A percentile compares a stretch with the other conserved stretches of the same genome.
These are phyloP conservation scores for Adiantum capillusveneris DNA, from an alignment of 75 land plant species.

Conservation along the genomic window DNA sequence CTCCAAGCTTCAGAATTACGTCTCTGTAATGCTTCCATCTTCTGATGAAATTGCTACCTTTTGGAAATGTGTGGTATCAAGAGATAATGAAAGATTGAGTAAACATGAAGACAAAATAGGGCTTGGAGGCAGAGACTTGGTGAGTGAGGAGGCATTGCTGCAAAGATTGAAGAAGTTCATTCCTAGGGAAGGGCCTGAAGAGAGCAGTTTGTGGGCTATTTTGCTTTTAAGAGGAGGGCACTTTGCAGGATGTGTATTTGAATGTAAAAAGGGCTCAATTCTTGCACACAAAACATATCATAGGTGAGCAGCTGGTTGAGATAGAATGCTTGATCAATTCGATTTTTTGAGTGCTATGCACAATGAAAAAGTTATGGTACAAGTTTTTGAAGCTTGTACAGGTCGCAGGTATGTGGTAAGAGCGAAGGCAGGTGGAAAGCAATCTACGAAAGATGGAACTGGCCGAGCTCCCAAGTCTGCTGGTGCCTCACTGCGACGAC, in stretches of 20 bases:
- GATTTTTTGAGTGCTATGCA: no score
- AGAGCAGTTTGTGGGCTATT: conserved; percentile 51
- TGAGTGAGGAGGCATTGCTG: conserved; percentile 40
- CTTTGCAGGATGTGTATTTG: conserved; percentile 94
- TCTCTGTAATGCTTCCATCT: conserved; percentile 37
- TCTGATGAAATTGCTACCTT: conserved; percentile 48
- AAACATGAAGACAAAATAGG: background rate
- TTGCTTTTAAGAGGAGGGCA: conserved; percentile 91
- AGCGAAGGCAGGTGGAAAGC: conserved; percentile 95
- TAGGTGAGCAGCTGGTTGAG: conserved; percentile 40
- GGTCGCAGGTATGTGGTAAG: conserved; percentile 85
- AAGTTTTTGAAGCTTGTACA: conserved; percentile 7
- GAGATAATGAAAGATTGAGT: conserved; percentile 47
- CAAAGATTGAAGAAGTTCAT: conserved; percentile 44
- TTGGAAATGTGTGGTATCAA: conserved; percentile 56
- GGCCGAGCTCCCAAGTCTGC: conserved; percentile 86
- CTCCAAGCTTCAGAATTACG: conserved; percentile 16
- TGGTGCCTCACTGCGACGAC: conserved; percentile 87
- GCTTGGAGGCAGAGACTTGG: conserved; percentile 5
- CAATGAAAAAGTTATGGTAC: background rate
- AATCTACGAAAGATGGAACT: conserved; percentile 82
- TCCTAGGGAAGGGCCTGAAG: conserved; percentile 30
- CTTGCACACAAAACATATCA: conserved; percentile 91
- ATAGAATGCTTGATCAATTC: background rate
- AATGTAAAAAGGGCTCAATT: conserved; percentile 43